Conservation (phyloP, 768 basidiomycete species). For the Rhodocollybia butyracea region DNA sequence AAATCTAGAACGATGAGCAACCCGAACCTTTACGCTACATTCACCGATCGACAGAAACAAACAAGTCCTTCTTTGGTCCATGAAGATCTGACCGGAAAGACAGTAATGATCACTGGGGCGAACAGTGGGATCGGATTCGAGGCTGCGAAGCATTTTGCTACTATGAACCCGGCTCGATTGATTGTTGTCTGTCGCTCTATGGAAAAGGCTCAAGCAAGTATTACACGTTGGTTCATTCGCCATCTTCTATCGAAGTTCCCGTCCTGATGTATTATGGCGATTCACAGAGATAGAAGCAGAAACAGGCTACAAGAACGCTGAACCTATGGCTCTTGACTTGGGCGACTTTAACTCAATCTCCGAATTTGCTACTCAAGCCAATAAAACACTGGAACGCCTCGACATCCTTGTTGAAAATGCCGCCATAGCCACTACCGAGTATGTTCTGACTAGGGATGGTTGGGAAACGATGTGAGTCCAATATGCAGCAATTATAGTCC, state of each 20-base stretch:
- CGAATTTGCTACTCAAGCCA: slow-evolving; percentile 32
- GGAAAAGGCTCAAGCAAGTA: slow-evolving; percentile 31
- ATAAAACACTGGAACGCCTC: slow-evolving; percentile 27
- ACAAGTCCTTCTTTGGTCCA: no score
- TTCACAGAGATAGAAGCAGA: slow-evolving; percentile 23
- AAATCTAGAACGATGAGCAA: no score
- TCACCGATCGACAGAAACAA: no score
- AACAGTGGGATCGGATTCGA: slow-evolving; percentile 54
- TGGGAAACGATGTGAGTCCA: slow-evolving; percentile 41
- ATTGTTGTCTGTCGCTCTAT: slow-evolving; percentile 36
- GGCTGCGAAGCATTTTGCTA: slow-evolving; percentile 41
- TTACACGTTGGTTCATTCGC: slow-evolving; percentile 31
- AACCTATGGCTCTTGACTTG: slow-evolving; percentile 40
- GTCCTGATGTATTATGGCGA: background rate
- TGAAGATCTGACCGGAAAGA: slow-evolving; percentile 39
- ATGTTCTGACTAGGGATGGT: slow-evolving; percentile 33
- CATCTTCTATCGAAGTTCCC: no score
- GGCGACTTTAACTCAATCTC: slow-evolving; percentile 37
- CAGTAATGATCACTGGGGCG: slow-evolving; percentile 46
- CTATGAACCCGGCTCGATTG: slow-evolving; percentile 36
- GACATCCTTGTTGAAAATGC: slow-evolving; percentile 48
- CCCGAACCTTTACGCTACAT: no score
- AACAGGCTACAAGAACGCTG: slow-evolving; percentile 30
- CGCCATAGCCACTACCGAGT: slow-evolving; percentile 13
- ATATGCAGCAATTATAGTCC: no score